Evolutionary conservation across 768 basidiomycete species (phyloP), one percentile per base, ranked within the genome.

Genomic region (Leccinum ochraceum): DNA sequence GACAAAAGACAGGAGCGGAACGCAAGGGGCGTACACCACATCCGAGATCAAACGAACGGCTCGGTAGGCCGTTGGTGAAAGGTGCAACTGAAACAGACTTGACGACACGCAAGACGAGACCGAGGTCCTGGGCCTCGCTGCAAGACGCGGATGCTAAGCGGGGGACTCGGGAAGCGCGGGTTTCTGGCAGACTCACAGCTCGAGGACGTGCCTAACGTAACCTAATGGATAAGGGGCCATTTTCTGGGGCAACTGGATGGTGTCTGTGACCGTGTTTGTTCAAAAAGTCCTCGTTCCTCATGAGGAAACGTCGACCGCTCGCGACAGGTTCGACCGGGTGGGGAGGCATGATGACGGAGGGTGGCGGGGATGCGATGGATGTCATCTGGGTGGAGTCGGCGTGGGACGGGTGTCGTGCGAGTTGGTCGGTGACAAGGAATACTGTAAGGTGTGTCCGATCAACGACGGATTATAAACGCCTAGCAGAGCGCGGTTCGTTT

Each of bases 191-290:
- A 78, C 86, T 69, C 72, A 91, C 90, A 89, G 75, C 67, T 90
- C 88, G 44, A 91, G 75, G 56, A 89, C 77, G 48, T 85, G 75
- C 54, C 79, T 80, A 69, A 90, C 86, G 70, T 90, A 92, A 26
- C 84, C 86, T 39, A 89, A 70, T 1, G 90, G 90, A 76, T 92
- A 92, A 2, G 89, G 90, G 2, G 88, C 90, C 76, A 28, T 92
- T 90, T 70, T 89, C 87, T 39, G 79, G 80, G 62, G 86, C 86
- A 67, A 86, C 86, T 16, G 82, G 78, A 69, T 91, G 90, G 60
- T 88, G 86, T 57, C 79, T 79, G 52, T 82, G 82, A 52, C 89
- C 89, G 66, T 86, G 70, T 66, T 86, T 88, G 64, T 74, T 69
- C 46, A 81, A 68, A 69, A 88, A 89, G 53, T 89, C 86, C 71